Evolutionary conservation across 2,329 filamentous ascomycete species (phyloP).

Genomic region (Pseudocercospora crystallina): DNA sequence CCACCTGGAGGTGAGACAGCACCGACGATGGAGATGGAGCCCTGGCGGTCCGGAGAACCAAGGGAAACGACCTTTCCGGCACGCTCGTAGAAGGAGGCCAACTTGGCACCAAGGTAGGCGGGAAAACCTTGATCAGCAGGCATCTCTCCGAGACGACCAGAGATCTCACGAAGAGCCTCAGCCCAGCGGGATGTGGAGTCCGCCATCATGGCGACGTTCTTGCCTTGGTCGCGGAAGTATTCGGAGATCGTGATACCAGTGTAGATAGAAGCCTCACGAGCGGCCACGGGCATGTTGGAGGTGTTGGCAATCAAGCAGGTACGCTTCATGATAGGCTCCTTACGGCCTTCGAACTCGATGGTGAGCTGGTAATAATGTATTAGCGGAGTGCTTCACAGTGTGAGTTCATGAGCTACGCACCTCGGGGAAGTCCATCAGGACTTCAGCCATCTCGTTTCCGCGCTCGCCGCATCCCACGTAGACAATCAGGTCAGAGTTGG

Average conservation of each 20-base stretch:
- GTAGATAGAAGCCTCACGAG: conserved; percentile 97
- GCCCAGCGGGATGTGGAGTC: conserved; percentile 98
- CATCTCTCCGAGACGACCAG: conserved; percentile 98
- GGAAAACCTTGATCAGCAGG: conserved; percentile 99
- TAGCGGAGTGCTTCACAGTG: conserved; percentile 17
- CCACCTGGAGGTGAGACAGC: conserved; percentile 96
- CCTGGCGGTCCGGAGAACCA: conserved; percentile 82
- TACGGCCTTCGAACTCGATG: conserved; percentile 89
- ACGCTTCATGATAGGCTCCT: conserved; percentile 99
- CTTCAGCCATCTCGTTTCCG: conserved; percentile 99
- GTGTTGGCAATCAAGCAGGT: conserved; percentile 98
- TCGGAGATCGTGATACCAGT: conserved; percentile 93
- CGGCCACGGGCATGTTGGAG: conserved; percentile 99
- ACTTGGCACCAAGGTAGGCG: conserved; percentile 92
- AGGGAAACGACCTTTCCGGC: conserved; percentile 83
- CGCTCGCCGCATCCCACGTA: conserved; percentile 92
- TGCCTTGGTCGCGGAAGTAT: conserved; percentile 96
- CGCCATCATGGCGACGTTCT: conserved; percentile 99
- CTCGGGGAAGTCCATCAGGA: conserved; percentile 99
- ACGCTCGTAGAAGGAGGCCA: conserved; percentile 98
- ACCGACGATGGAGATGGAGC: conserved; percentile 95
- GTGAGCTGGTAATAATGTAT: conserved; percentile 59
- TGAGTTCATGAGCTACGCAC: conserved; percentile 36
- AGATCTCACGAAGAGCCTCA: conserved; percentile 97
- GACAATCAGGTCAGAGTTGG: conserved; percentile 97